phyloP scores from a whole-genome alignment of 352 stramenopile genomes.

The Pilasporangium apinafurcum region DNA sequence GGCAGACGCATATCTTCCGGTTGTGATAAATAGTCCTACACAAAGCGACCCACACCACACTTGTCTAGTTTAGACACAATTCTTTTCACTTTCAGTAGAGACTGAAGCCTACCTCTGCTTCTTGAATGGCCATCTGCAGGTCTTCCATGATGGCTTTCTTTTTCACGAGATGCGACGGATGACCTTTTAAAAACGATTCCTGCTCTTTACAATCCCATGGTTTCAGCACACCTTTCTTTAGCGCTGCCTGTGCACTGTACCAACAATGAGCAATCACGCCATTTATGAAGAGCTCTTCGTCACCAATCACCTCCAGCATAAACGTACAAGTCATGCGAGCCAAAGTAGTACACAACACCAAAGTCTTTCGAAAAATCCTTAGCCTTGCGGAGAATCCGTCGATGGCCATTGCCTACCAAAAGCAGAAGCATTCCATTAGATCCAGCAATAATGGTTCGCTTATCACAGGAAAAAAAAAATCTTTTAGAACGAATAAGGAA shows the following conservation, averaged over 20 bases:
- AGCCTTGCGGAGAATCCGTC: slow-evolving; percentile 65
- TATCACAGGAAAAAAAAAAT: neutral
- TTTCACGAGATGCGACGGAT: slow-evolving; percentile 64
- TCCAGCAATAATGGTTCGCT: neutral
- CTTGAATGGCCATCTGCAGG: slow-evolving; percentile 42
- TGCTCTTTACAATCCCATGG: slow-evolving; percentile 73
- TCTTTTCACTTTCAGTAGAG: neutral
- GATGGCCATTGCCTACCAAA: slow-evolving; percentile 43
- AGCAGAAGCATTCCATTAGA: neutral
- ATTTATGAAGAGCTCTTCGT: neutral
- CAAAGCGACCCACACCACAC: neutral
- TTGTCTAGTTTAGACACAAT: neutral
- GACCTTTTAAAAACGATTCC: slow-evolving; percentile 57
- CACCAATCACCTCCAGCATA: neutral
- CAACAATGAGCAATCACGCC: slow-evolving; percentile 3
- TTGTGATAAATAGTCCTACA: slow-evolving; percentile 67
- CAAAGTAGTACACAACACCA: slow-evolving; percentile 82
- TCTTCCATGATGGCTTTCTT: slow-evolving; percentile 48
- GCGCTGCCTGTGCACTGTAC: slow-evolving; percentile 37
- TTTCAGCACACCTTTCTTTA: slow-evolving; percentile 63
- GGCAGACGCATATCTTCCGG: slow-evolving; percentile 69
- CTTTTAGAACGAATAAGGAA: neutral
- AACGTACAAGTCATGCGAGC: slow-evolving; percentile 76
- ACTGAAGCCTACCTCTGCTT: slow-evolving; percentile 30
- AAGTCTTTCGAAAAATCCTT: slow-evolving; percentile 66